Evolutionary conservation across 768 basidiomycete genomes (phyloP).

Genomic region (Paxillus rubicundulus): DNA sequence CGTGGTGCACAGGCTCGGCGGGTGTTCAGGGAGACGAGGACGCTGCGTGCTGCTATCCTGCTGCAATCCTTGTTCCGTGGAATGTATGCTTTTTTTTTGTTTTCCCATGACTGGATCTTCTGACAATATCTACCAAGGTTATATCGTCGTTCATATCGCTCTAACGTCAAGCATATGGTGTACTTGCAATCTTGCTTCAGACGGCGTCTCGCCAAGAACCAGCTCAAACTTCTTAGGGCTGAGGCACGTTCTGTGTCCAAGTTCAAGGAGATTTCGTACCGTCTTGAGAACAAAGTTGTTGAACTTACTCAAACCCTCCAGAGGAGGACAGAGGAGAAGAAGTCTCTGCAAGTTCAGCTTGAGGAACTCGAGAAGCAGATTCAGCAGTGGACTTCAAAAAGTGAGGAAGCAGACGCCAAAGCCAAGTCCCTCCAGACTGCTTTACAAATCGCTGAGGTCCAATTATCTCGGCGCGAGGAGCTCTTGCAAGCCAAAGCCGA

Average conservation of each 20-base stretch:
- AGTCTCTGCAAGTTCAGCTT: slow-evolving; percentile 75
- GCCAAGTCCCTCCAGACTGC: slow-evolving; percentile 70
- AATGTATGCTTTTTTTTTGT: slow-evolving; percentile 55
- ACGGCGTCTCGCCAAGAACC: slow-evolving; percentile 80
- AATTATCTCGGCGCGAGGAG: slow-evolving; percentile 68
- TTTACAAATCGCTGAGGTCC: slow-evolving; percentile 67
- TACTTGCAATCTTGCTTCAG: slow-evolving; percentile 91
- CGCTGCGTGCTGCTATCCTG: slow-evolving; percentile 57
- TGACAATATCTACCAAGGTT: slow-evolving; percentile 39
- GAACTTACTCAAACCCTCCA: slow-evolving; percentile 95
- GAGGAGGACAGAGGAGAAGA: slow-evolving; percentile 87
- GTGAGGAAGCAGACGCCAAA: slow-evolving; percentile 81
- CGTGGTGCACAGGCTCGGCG: slow-evolving; percentile 74
- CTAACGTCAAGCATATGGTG: slow-evolving; percentile 70
- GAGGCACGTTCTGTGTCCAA: slow-evolving; percentile 97
- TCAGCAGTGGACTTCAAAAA: slow-evolving; percentile 77
- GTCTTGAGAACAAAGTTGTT: slow-evolving; percentile 97
- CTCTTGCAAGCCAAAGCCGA: slow-evolving; percentile 74
- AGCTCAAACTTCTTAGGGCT: slow-evolving; percentile 77
- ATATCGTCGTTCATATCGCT: slow-evolving; percentile 49
- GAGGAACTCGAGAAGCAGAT: slow-evolving; percentile 81
- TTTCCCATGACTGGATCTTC: not conserved
- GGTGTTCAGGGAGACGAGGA: slow-evolving; percentile 54
- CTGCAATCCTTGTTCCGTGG: slow-evolving; percentile 88
- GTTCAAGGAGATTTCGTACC: slow-evolving; percentile 98